Evolutionary conservation across 306 rosid genomes (phyloP).

Genomic region (Quercus suber): DNA sequence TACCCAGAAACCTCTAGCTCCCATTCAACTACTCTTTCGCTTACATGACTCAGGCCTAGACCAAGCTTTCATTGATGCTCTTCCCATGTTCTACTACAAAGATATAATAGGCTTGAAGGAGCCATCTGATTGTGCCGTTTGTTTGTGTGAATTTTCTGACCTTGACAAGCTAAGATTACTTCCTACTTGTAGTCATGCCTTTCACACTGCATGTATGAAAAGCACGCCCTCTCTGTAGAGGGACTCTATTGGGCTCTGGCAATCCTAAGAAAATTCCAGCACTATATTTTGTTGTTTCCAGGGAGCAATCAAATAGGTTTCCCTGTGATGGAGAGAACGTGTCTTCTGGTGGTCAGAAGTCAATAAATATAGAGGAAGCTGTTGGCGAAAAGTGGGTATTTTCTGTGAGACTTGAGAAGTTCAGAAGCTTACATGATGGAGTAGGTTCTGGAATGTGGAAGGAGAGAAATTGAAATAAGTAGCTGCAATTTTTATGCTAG

Average conservation of each 20-base stretch:
- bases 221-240: conserved; percentile 92
- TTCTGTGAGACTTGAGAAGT: conserved; percentile 82
- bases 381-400: conserved; percentile 45
- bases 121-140: conserved; percentile 84
- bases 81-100: conserved; percentile 66
- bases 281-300: conserved; percentile 22
- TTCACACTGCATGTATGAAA: conserved; percentile 60
- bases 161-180: conserved; percentile 68
- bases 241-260: conserved; percentile 32
- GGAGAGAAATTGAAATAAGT: conserved; percentile 31
- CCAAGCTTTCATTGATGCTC: conserved; percentile 57
- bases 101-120: conserved; percentile 60
- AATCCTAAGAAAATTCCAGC: conserved; percentile 32
- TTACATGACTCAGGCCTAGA: conserved; percentile 80
- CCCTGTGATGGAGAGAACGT: conserved; percentile 30
- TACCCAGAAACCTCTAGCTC: conserved; percentile 44
- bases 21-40: conserved; percentile 60
- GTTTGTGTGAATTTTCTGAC: conserved; percentile 60
- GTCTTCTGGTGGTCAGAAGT: conserved; percentile 22
- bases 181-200: conserved; percentile 81
- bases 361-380: conserved; percentile 26
- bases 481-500: conserved; percentile 50
- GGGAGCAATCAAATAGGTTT: conserved; percentile 26
- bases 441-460: conserved; percentile 23
- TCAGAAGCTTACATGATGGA: conserved; percentile 38